Base-by-base conservation (phyloP, 2,329 filamentous ascomycete species). In the Fusarium papillatum region DNA sequence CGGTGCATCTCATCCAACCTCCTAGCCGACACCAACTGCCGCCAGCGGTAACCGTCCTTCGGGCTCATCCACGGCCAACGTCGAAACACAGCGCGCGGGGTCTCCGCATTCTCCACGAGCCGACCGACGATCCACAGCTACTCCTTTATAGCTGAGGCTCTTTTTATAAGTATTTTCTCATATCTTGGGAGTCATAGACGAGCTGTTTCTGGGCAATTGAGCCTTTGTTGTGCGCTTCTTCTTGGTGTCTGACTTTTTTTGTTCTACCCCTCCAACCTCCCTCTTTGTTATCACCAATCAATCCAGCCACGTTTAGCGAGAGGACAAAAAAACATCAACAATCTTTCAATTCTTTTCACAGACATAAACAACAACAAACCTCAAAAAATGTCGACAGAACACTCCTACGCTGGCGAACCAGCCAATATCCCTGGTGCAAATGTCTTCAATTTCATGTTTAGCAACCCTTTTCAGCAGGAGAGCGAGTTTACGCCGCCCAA, bases 401-500 rank as follows among this genome's bases (percentile, higher is more conserved):
- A 64, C 19, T 65, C 78, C 31, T 77, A 75, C 39, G 77, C 43
- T 3, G 77, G 79, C 17, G 59, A 69, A 22, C 46, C 73, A 16
- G 76, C 75, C 26, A 74, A 75, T 16, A 26, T 80, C 5, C 68
- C 78, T 2, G 77, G 74, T 2, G 62, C 72, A 22, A 85, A 83
- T 55, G 70, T 80, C 63, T 86, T 86, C 69, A 81, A 84, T 66
- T 87, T 81, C 68, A 63, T 82, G 19, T 84, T 85, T 66, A 81
- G 82, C 69, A 81, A 83, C 57, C 84, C 85, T 1, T 86, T 86
- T 41, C 70, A 80, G 31, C 63, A 71, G 3, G 76, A 82, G 64
- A 83, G 73, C 59, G 78, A 79, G 6, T 82, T 80, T 64, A 76
- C 79, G 1, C 80, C 83, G 14, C 61, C 77, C 1, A 71, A 75